Percentiles rank a stretch among this genome's conserved stretches.
These are phyloP conservation scores for Thielaviopsis populi DNA, from an alignment of 2,329 filamentous ascomycete genomes.

Conservation along the genomic window DNA sequence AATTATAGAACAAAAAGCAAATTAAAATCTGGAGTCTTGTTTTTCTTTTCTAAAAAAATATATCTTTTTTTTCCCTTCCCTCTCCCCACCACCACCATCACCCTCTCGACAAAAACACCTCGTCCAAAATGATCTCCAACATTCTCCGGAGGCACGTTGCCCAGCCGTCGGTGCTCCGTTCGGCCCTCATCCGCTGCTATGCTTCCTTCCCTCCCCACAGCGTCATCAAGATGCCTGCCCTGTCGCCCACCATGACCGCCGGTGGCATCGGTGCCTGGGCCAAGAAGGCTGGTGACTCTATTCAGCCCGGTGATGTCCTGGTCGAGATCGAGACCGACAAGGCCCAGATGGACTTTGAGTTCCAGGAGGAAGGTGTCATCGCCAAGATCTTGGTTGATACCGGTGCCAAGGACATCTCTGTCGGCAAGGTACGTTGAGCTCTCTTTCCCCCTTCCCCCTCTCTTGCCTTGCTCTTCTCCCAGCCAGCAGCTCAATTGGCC, in stretches of 20 bases:
- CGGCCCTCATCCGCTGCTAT: constrained; percentile 44
- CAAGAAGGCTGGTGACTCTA: constrained; percentile 82
- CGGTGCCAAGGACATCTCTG: constrained; percentile 83
- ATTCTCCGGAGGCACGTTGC: constrained; percentile 16
- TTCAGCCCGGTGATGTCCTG: constrained; percentile 84
- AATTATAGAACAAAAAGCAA: not conserved
- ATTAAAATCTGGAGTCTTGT: not conserved
- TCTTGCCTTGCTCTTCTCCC: not conserved
- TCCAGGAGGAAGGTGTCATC: constrained; percentile 92
- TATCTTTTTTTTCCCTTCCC: constrained; percentile 1
- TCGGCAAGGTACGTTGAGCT: constrained; percentile 66
- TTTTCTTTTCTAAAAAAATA: not conserved
- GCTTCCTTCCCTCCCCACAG: constrained; percentile 89
- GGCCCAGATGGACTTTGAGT: constrained; percentile 99
- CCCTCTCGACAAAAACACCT: constrained; percentile 2
- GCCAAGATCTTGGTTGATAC: constrained; percentile 88
- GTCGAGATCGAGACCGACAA: constrained; percentile 99
- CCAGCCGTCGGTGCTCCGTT: constrained; percentile 27
- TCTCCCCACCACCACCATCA: too few relatives aligned
- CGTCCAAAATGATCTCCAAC: constrained; percentile 15
- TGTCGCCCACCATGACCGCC: constrained; percentile 93
- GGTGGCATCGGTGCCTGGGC: constrained; percentile 97
- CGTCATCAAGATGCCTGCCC: constrained; percentile 91
- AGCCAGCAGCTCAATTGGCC: not conserved
- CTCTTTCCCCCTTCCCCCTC: not conserved